These are phyloP conservation scores for Cytospora leucostoma DNA, from an alignment of 2,329 filamentous ascomycete genomes.

Conservation along the genomic window DNA sequence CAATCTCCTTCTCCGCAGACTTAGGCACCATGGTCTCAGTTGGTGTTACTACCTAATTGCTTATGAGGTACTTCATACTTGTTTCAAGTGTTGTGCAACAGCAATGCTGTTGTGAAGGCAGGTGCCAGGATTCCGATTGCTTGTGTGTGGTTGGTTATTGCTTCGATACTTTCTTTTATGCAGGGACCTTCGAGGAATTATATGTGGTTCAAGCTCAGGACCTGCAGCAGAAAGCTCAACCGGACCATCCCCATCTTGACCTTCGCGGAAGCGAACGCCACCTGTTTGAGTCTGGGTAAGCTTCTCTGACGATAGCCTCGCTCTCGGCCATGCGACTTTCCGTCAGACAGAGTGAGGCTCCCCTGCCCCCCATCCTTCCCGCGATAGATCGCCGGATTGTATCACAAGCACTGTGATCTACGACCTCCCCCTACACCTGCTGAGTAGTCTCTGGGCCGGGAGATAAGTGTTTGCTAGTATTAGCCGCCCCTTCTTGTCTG, in stretches of 20 bases:
- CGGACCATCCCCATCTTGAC: constrained; percentile 4
- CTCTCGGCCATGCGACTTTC: constrained; percentile 5
- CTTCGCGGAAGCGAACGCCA: not conserved
- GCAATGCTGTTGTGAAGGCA: too few relatives aligned
- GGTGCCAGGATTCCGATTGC: too few relatives aligned
- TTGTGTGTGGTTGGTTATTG: too few relatives aligned
- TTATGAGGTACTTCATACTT: too few relatives aligned
- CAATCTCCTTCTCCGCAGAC: too few relatives aligned
- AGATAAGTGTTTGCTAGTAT: too few relatives aligned
- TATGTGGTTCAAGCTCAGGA: too few relatives aligned
- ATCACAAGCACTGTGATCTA: constrained; percentile 20
- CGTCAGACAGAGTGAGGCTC: not conserved
- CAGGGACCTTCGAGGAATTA: too few relatives aligned
- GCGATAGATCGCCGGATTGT: constrained; percentile 17
- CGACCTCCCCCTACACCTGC: constrained; percentile 30
- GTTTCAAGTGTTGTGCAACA: too few relatives aligned
- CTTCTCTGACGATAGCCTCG: constrained; percentile 19
- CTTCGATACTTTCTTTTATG: too few relatives aligned
- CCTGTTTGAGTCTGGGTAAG: constrained; percentile 7
- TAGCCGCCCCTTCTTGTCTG: not conserved
- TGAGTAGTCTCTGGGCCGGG: constrained; percentile 25
- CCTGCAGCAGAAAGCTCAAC: not conserved
- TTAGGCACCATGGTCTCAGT: too few relatives aligned
- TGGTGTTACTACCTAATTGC: too few relatives aligned
- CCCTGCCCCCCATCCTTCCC: not conserved